phyloP scores from a whole-genome alignment of 2,329 filamentous ascomycete genomes.

The Trichoderma aggressivum region DNA sequence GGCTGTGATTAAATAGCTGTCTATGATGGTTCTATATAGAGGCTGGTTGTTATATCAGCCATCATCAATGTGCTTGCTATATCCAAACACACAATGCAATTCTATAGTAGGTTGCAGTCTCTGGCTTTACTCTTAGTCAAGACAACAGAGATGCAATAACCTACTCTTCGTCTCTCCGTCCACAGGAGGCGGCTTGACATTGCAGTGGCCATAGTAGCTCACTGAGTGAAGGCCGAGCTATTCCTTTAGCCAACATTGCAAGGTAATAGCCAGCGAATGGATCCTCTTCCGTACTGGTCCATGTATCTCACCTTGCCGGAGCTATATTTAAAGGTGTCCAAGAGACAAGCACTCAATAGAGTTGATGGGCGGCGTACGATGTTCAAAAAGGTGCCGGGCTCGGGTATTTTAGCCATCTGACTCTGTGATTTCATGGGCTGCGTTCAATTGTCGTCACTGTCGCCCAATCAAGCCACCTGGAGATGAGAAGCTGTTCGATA shows the following conservation, averaged over 20 bases:
- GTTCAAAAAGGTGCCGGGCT: neutral
- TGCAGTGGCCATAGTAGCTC: neutral
- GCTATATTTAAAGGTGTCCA: neutral
- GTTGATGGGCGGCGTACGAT: fast-evolving
- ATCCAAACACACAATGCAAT: neutral
- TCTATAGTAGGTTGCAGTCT: neutral
- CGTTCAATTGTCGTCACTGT: neutral
- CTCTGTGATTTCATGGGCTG: neutral
- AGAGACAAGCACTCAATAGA: neutral
- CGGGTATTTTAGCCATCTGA: neutral
- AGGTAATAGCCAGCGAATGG: neutral
- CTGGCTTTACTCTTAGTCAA: neutral
- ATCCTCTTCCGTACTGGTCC: too few species aligned
- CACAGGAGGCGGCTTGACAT: neutral
- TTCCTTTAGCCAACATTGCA: neutral
- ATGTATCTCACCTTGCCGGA: neutral
- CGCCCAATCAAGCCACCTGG: neutral
- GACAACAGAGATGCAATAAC: neutral
- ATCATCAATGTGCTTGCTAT: neutral
- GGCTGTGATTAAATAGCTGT: neutral
- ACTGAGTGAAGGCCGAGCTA: neutral
- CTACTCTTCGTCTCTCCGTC: neutral
- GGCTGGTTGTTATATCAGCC: neutral
- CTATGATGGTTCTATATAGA: neutral
- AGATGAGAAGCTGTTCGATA: neutral